phyloP scores from a whole-genome alignment of 2,329 filamentous ascomycete genomes.

The Ceratocystis eucalypticola region DNA sequence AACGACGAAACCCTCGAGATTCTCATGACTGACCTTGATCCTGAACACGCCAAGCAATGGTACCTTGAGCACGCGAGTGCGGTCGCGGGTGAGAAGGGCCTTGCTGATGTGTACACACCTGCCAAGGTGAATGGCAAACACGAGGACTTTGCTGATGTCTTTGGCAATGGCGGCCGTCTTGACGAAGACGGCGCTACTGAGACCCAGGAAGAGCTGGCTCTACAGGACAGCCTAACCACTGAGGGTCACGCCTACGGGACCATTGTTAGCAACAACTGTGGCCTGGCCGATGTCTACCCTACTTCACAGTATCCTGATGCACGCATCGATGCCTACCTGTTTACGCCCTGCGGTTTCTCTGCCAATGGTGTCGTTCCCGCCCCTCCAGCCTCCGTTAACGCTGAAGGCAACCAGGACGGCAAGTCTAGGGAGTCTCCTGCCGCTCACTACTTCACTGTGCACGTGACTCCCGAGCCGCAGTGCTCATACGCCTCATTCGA shows the following conservation, averaged over 20 bases:
- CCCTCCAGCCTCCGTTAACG: slow-evolving; percentile 38
- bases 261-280: slow-evolving; percentile 79
- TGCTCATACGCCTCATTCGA: slow-evolving; percentile 98
- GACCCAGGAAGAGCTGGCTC: slow-evolving; percentile 34
- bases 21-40: slow-evolving; percentile 58
- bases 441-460: slow-evolving; percentile 93
- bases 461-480: slow-evolving; percentile 91
- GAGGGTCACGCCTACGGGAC: slow-evolving; percentile 90
- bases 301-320: slow-evolving; percentile 78
- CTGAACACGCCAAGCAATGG: slow-evolving; percentile 56
- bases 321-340: slow-evolving; percentile 88
- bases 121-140: slow-evolving; percentile 24
- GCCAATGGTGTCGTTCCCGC: slow-evolving; percentile 91
- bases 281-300: slow-evolving; percentile 79
- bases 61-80: slow-evolving; percentile 64
- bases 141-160: slow-evolving; percentile 63
- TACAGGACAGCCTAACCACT: slow-evolving; percentile 60
- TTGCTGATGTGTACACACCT: slow-evolving; percentile 35
- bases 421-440: slow-evolving; percentile 27
- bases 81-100: slow-evolving; percentile 70
- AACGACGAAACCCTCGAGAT: slow-evolving; percentile 67
- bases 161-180: slow-evolving; percentile 53
- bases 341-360: slow-evolving; percentile 92
- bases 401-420: slow-evolving; percentile 20
- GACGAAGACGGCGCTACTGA: slow-evolving; percentile 34